Evolutionary conservation across 2,329 filamentous ascomycete genomes (phyloP).

Genomic region (Fusarium domesticum): DNA sequence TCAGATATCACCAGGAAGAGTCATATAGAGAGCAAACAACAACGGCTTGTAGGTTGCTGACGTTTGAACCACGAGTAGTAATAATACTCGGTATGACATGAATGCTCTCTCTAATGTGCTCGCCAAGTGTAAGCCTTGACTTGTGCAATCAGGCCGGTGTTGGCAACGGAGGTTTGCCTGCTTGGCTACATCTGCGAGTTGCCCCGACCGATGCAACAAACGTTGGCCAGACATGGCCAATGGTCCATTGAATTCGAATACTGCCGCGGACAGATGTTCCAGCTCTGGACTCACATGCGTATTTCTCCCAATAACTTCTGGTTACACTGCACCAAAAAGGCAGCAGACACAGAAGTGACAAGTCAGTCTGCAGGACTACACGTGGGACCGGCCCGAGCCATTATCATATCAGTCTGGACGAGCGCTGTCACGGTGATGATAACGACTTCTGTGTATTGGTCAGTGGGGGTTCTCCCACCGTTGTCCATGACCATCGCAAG

Average conservation of each 20-base stretch:
- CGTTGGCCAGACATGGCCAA: no score
- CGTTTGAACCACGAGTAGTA: no score
- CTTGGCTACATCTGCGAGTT: no score
- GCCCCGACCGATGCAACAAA: no score
- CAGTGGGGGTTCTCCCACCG: neutral
- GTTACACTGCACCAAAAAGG: constrained; percentile 15
- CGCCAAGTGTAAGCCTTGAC: no score
- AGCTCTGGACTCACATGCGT: constrained; percentile 12
- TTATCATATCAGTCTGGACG: constrained; percentile 2
- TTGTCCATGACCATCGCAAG: neutral
- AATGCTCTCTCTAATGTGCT: no score
- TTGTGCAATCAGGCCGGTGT: no score
- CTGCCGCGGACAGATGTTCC: no score
- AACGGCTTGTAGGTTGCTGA: no score
- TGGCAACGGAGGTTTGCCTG: no score
- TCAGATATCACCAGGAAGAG: constrained; percentile 1
- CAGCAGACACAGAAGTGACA: constrained; percentile 21
- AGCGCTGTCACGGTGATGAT: neutral
- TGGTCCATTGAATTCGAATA: no score
- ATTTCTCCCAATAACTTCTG: constrained; percentile 6
- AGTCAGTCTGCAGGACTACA: constrained; percentile 27
- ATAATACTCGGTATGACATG: no score
- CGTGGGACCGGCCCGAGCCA: constrained; percentile 32
- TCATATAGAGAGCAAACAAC: neutral
- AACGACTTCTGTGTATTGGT: neutral